A percentile compares a stretch with the other conserved stretches of the same genome.
Conservation (phyloP, 768 basidiomycete species). For the Psilocybe tampanensis region DNA sequence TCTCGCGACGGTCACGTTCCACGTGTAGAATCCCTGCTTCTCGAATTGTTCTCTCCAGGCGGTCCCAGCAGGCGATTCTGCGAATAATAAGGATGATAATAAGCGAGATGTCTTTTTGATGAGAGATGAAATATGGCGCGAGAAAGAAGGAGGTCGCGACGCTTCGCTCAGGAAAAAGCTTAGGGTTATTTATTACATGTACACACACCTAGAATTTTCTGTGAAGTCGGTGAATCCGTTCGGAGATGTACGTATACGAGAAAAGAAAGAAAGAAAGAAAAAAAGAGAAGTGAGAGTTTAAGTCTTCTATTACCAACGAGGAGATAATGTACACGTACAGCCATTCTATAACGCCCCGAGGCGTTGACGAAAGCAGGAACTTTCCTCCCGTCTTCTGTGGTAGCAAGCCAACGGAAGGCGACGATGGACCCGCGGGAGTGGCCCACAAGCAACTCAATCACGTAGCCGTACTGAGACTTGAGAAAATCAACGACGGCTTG, state of each 20-base stretch:
- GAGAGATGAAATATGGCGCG: not conserved
- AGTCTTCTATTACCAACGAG: not conserved
- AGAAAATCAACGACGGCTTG: constrained; percentile 66
- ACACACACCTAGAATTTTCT: constrained; percentile 49
- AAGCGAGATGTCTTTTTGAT: not conserved
- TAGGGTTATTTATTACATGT: not conserved
- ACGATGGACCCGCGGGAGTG: constrained; percentile 81
- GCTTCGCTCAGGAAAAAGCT: too few relatives aligned
- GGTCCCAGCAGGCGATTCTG: constrained; percentile 27
- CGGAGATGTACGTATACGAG: too few relatives aligned
- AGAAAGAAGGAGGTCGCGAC: not conserved
- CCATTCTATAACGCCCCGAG: constrained; percentile 80
- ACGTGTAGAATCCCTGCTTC: constrained; percentile 61
- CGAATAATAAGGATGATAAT: not conserved
- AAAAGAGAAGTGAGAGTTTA: not conserved
- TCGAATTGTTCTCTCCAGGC: constrained; percentile 54
- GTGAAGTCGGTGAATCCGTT: not conserved
- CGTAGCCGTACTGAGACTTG: constrained; percentile 60
- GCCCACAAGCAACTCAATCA: constrained; percentile 68
- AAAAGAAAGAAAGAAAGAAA: too few relatives aligned
- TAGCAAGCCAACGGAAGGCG: constrained; percentile 69
- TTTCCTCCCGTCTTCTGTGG: constrained; percentile 54
- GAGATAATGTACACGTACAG: constrained; percentile 45
- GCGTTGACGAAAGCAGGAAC: constrained; percentile 72
- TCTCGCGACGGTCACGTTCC: constrained; percentile 68